phyloP scores from a whole-genome alignment of 2,329 filamentous ascomycete species.

The Aspergillus arachidicola region DNA sequence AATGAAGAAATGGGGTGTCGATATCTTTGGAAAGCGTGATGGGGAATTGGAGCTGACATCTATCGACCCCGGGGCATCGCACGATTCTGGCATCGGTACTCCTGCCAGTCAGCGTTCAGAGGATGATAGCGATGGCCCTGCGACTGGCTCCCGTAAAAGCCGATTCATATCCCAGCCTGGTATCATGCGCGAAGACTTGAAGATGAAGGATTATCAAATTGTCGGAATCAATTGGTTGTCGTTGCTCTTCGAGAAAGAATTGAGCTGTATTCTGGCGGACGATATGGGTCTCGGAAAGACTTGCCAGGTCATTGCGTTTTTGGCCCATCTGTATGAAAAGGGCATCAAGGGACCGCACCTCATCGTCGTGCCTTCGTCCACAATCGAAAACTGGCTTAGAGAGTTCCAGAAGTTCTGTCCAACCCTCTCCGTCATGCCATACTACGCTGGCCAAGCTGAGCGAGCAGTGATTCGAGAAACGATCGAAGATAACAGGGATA shows the following conservation, averaged over 20 bases:
- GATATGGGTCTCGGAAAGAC: slow-evolving; percentile 98
- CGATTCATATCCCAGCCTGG: slow-evolving; percentile 68
- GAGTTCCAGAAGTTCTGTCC: slow-evolving; percentile 91
- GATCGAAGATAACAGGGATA: slow-evolving; percentile 65
- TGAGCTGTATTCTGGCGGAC: slow-evolving; percentile 91
- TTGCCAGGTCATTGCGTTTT: slow-evolving; percentile 90
- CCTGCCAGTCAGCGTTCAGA: slow-evolving; percentile 53
- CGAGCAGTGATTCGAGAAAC: slow-evolving; percentile 68
- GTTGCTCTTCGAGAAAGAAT: slow-evolving; percentile 74
- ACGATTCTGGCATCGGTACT: slow-evolving; percentile 70
- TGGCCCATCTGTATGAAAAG: slow-evolving; percentile 77
- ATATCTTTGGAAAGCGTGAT: slow-evolving; percentile 63
- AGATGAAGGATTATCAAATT: slow-evolving; percentile 90
- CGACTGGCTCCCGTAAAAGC: slow-evolving; percentile 37
- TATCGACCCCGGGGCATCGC: slow-evolving; percentile 50
- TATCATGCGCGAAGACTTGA: slow-evolving; percentile 73
- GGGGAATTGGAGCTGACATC: slow-evolving; percentile 65
- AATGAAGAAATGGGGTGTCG: slow-evolving; percentile 69
- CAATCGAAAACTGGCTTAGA: slow-evolving; percentile 90
- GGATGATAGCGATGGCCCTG: slow-evolving; percentile 49
- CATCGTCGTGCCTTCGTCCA: slow-evolving; percentile 89
- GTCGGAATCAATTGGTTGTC: slow-evolving; percentile 95
- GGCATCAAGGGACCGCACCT: slow-evolving; percentile 72
- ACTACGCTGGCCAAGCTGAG: slow-evolving; percentile 71
- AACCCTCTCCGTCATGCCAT: slow-evolving; percentile 68